Percentiles rank a stretch among this genome's conserved stretches.
phyloP scores from a whole-genome alignment of 176 grass and related monocot species.

The Juncus inflexus region DNA sequence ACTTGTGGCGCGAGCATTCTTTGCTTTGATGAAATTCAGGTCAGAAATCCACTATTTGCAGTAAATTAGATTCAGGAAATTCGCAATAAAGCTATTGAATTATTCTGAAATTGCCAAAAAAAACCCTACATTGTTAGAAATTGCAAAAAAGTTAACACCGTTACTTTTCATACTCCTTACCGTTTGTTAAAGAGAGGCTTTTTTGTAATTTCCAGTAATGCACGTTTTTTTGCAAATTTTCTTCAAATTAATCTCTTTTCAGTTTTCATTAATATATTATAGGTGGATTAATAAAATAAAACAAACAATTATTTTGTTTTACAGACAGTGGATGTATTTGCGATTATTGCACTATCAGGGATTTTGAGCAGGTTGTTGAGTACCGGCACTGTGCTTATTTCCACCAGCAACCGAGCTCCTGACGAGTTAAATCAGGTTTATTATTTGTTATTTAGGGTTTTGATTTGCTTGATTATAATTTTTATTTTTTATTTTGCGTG shows the following conservation, averaged over 20 bases:
- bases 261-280: neutral
- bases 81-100: neutral
- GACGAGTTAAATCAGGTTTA: conserved; percentile 86
- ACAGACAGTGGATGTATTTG: conserved; percentile 96
- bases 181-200: too few species aligned
- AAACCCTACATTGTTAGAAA: too few species aligned
- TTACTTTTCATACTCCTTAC: too few species aligned
- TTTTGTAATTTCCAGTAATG: neutral
- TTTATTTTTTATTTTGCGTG: conserved; percentile 29
- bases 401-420: conserved; percentile 80
- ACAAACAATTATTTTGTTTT: conserved; percentile 18
- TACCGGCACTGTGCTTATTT: conserved; percentile 78
- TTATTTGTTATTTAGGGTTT: conserved; percentile 9
- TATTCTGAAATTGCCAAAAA: too few species aligned
- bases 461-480: conserved; percentile 11
- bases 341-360: conserved; percentile 78
- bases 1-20: conserved; percentile 90
- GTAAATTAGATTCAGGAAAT: conserved; percentile 1
- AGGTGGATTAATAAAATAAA: neutral
- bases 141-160: too few species aligned
- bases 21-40: conserved; percentile 99
- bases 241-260: conserved; percentile 12
- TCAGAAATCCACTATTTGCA: conserved; percentile 14
- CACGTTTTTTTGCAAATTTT: neutral
- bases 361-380: conserved; percentile 73